Base-by-base conservation (phyloP, 768 basidiomycete genomes). In the Boletus sensibilis region DNA sequence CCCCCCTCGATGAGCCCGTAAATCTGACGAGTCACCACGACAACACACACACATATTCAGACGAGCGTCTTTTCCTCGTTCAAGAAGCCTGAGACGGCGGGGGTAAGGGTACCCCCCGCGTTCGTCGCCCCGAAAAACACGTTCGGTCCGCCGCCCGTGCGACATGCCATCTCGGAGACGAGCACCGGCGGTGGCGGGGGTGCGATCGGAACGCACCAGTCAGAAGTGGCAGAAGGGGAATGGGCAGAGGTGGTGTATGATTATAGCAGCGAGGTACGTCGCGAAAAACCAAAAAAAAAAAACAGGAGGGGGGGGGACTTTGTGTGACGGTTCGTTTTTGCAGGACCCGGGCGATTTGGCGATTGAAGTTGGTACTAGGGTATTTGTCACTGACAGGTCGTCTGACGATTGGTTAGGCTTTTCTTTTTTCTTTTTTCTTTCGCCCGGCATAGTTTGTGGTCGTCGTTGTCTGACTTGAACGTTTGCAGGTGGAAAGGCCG, bases 201-300 rank as follows among this genome's bases (percentile, higher is more conserved):
- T n/a, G 20, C 21, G 41, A 9, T 49, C 12, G 21, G 25, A 14
- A 14, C 14, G 13, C 49, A 6, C 13, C 8, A 33, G 27, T 14
- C 67, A 3, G 75, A 76, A 43, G 76, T 72, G 48, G 64, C 63
- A 10, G 63, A 72, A 35, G 88, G 87, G 5, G 86, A 88, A 58
- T 92, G 90, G 90, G 88, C 82, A 16, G 84, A 91, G 63, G 90
- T 77, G 5, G 62, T 90, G 69, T 92, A 92, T 64, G 89, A 88
- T 57, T 92, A 88, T 73, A 74, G 74, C 41, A 85, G 88, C 49
- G 74, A 75, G 63, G 90, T 90, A 61, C 40, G 64, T 61, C 21
- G 52, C 37, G 4, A 3, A 12, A 13, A 20, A 27, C 10, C 10
- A 11, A 43, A 27, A 35, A 25, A 4, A 33, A 11, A 34, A 13